Percentiles rank a stretch among this genome's conserved stretches.
Evolutionary conservation across 768 basidiomycete genomes (phyloP).

Genomic region (Pleurotus djamor): DNA sequence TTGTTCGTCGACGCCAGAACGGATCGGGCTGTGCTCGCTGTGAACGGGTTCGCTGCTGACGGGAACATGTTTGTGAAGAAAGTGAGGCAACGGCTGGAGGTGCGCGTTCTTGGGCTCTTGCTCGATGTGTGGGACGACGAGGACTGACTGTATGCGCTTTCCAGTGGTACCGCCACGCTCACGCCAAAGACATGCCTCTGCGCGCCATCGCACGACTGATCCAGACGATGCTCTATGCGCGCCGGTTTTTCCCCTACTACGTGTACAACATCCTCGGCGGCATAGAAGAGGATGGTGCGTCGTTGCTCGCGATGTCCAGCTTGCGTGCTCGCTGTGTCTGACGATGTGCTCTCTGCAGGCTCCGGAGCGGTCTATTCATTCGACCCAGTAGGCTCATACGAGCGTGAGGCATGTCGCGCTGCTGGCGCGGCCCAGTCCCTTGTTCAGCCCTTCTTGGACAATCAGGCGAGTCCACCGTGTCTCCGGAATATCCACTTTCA

Average conservation of each 20-base stretch:
- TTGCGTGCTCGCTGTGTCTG: neutral
- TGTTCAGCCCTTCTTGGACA: conserved; percentile 97
- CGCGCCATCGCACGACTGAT: conserved; percentile 96
- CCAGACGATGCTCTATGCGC: conserved; percentile 96
- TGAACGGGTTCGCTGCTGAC: conserved; percentile 97
- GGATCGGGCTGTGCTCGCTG: conserved; percentile 89
- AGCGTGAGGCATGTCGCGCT: conserved; percentile 94
- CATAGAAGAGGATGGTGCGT: conserved; percentile 93
- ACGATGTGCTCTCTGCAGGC: conserved; percentile 42
- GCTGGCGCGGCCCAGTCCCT: conserved; percentile 94
- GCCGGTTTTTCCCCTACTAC: conserved; percentile 98
- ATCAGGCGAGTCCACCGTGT: conserved; percentile 61
- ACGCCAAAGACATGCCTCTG: conserved; percentile 96
- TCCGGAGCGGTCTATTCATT: conserved; percentile 99
- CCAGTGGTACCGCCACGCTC: conserved; percentile 97
- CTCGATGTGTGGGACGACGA: no score
- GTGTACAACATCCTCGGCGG: conserved; percentile 96
- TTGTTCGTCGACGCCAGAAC: conserved; percentile 49
- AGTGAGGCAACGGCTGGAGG: conserved; percentile 93
- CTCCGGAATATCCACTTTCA: conserved; percentile 17
- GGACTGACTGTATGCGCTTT: neutral
- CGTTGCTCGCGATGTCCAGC: conserved; percentile 4
- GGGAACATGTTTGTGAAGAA: conserved; percentile 98
- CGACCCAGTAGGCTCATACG: conserved; percentile 98
- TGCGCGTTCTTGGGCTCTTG: conserved; percentile 31